Percentiles rank a stretch among this genome's conserved stretches.
Conservation (phyloP, 1,284 basidiomycete species). For the Ustilago loliicola region DNA sequence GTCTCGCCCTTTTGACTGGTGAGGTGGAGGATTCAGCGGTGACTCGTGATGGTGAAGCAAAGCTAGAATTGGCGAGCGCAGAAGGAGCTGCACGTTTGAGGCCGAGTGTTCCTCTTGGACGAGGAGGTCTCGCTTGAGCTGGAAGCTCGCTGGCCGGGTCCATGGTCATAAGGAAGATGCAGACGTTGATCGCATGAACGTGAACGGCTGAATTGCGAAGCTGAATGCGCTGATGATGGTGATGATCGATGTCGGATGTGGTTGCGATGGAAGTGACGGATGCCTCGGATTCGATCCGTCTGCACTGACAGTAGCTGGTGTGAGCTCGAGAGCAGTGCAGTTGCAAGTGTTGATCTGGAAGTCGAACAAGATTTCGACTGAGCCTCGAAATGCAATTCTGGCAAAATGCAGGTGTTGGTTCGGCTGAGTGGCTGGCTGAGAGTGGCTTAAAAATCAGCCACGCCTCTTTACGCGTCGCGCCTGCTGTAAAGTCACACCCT, state of each 20-base stretch:
- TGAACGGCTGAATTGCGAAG: not conserved
- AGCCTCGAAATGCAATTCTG: constrained; percentile 12
- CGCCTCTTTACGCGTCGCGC: constrained; percentile 43
- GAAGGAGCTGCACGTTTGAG: constrained; percentile 29
- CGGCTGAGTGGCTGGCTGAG: not conserved
- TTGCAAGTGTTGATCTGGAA: not conserved
- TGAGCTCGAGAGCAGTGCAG: not conserved
- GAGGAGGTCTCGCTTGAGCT: constrained; percentile 21
- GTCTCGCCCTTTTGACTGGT: constrained; percentile 32
- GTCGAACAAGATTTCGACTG: constrained; percentile 15
- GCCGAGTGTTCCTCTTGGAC: constrained; percentile 36
- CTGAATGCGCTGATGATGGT: not conserved
- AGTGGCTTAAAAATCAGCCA: constrained; percentile 12
- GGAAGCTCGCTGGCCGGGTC: constrained; percentile 5
- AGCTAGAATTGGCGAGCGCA: constrained; percentile 4
- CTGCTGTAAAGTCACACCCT: constrained; percentile 9
- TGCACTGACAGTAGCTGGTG: not conserved
- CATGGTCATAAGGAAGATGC: constrained; percentile 5
- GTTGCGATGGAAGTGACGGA: not conserved
- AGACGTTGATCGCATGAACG: constrained; percentile 2
- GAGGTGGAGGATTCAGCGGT: not conserved
- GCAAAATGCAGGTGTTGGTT: constrained; percentile 17
- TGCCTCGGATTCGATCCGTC: not conserved
- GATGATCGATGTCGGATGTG: not conserved
- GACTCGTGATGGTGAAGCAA: constrained; percentile 18